Evolutionary conservation across 1,139 yeast species (phyloP).

Genomic region (Kazachstania sp.): DNA sequence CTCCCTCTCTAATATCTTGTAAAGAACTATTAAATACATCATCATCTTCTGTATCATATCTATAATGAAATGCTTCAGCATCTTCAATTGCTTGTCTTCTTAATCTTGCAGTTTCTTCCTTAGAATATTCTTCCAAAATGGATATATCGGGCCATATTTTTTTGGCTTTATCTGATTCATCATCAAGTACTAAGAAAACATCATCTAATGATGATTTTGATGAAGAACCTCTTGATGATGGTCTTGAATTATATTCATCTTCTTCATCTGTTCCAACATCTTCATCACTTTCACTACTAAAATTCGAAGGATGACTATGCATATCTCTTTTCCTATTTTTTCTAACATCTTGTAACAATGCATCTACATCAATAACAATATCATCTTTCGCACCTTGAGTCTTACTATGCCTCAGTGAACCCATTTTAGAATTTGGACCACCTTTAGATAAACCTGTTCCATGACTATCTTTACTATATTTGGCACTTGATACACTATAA

Average conservation of each 20-base stretch:
- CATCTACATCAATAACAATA: constrained; percentile 31
- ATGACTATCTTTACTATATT: neutral
- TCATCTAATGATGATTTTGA: constrained; percentile 73
- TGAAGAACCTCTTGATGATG: constrained; percentile 42
- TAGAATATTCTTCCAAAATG: constrained; percentile 66
- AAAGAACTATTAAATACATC: constrained; percentile 12
- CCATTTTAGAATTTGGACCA: constrained; percentile 4
- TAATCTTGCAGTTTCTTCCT: constrained; percentile 51
- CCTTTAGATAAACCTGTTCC: neutral
- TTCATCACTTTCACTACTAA: constrained; percentile 4
- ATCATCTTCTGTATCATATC: constrained; percentile 30
- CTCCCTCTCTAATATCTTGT: neutral
- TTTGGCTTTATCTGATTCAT: constrained; percentile 34
- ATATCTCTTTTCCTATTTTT: constrained; percentile 6
- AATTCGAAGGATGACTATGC: neutral
- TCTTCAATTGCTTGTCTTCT: constrained; percentile 38
- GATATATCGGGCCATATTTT: constrained; percentile 72
- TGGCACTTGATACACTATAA: constrained; percentile 1
- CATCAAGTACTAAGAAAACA: constrained; percentile 72
- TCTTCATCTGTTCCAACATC: constrained; percentile 14
- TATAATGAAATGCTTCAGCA: constrained; percentile 34
- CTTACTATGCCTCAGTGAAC: neutral
- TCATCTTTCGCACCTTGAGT: constrained; percentile 15
- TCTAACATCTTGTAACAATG: constrained; percentile 26
- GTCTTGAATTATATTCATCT: constrained; percentile 26